Evolutionary conservation across 306 rosid genomes (phyloP).

Genomic region (Prinsepia uniflora): DNA sequence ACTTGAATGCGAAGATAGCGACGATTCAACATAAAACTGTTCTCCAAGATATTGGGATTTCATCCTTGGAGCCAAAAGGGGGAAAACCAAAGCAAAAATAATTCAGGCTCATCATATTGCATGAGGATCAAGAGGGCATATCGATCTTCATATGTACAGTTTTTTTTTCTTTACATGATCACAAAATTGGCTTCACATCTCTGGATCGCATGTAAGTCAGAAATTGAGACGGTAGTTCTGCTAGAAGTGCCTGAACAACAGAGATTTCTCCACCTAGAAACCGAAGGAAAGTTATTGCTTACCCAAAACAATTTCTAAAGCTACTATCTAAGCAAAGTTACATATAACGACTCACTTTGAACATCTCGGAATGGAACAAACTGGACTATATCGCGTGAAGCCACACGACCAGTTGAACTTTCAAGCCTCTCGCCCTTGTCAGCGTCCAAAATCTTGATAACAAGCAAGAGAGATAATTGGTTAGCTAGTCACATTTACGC

Average conservation of each 20-base stretch:
- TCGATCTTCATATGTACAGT: conserved; percentile 40
- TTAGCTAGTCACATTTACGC: neutral
- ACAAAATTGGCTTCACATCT: conserved; percentile 63
- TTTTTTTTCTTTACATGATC: conserved; percentile 38
- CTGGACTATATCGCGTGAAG: conserved; percentile 96
- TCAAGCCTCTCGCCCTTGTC: conserved; percentile 96
- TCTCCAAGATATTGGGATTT: neutral
- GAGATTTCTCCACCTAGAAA: conserved; percentile 84
- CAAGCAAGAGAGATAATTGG: conserved; percentile 13
- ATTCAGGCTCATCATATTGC: conserved; percentile 12
- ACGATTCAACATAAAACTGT: conserved; percentile 5
- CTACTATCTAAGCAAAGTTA: neutral
- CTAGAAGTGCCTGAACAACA: conserved; percentile 91
- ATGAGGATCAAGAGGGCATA: conserved; percentile 33
- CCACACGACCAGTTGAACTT: conserved; percentile 76
- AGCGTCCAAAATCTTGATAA: conserved; percentile 71
- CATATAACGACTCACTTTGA: conserved; percentile 52
- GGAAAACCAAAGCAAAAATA: neutral
- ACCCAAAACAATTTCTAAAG: neutral
- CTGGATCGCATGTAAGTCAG: conserved; percentile 81
- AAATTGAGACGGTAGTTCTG: conserved; percentile 90
- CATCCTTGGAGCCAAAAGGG: conserved; percentile 5
- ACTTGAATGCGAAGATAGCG: conserved; percentile 8
- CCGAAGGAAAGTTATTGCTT: conserved; percentile 11
- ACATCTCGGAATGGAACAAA: conserved; percentile 91